Conservation (phyloP, 2,329 filamentous ascomycete species). For the Apiospora hydei region DNA sequence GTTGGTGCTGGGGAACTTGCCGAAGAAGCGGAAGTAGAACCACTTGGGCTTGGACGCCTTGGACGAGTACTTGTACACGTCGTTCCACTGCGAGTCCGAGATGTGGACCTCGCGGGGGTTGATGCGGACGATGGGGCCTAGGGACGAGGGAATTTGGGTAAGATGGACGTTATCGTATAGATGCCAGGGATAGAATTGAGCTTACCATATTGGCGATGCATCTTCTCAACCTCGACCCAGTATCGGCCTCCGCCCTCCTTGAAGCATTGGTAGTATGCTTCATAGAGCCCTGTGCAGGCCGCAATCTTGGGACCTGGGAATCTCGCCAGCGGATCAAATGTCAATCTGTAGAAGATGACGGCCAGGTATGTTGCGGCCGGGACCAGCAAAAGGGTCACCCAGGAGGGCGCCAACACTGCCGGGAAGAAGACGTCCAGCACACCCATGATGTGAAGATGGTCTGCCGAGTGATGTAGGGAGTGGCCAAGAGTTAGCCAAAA, state of each 20-base stretch:
- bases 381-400: not conserved
- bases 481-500: not conserved
- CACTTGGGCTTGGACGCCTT: slow-evolving; percentile 36
- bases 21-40: slow-evolving; percentile 38
- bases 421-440: slow-evolving; percentile 1
- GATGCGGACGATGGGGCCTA: slow-evolving; percentile 26
- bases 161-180: slow-evolving; percentile 3
- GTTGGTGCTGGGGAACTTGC: slow-evolving; percentile 37
- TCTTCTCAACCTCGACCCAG: slow-evolving; percentile 36
- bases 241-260: slow-evolving; percentile 37
- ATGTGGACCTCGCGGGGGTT: slow-evolving; percentile 23
- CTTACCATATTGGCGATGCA: slow-evolving; percentile 35
- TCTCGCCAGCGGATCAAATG: slow-evolving; percentile 33
- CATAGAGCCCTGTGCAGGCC: slow-evolving; percentile 35
- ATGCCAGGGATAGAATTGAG: too few relatives aligned
- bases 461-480: not conserved
- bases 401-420: not conserved
- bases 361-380: slow-evolving; percentile 5
- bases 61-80: slow-evolving; percentile 35
- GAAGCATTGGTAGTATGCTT: slow-evolving; percentile 35
- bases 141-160: not conserved
- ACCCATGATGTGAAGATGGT: not conserved
- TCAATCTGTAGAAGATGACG: slow-evolving; percentile 33
- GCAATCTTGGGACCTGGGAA: slow-evolving; percentile 35
- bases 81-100: slow-evolving; percentile 26